Evolutionary conservation across 2,329 filamentous ascomycete species (phyloP).

Genomic region (Waltergamsia citrina): DNA sequence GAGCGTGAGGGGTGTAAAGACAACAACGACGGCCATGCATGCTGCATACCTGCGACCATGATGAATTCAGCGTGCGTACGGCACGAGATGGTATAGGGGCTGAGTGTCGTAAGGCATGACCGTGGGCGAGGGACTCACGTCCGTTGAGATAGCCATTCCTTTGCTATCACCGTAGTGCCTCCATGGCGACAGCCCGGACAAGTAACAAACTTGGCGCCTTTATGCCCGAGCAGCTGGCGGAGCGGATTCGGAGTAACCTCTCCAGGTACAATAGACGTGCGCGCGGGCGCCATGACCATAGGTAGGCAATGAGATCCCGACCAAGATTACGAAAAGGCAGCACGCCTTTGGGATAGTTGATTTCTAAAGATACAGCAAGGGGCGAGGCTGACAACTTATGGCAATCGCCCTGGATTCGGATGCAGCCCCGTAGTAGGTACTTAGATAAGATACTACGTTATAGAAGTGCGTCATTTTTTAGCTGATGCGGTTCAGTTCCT

Average conservation of each 20-base stretch:
- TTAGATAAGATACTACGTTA: too few species aligned
- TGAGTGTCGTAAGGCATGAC: background rate
- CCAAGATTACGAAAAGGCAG: background rate
- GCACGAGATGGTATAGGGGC: background rate
- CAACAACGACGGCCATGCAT: slow-evolving; percentile 5
- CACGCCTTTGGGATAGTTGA: background rate
- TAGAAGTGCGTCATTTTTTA: too few species aligned
- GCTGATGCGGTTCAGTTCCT: too few species aligned
- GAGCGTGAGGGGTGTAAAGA: slow-evolving; percentile 6
- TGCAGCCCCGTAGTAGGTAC: too few species aligned
- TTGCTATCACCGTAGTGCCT: slow-evolving; percentile 6
- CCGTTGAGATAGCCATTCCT: slow-evolving; percentile 5
- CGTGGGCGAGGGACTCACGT: slow-evolving; percentile 3
- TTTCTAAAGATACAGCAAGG: background rate
- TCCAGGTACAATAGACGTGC: background rate
- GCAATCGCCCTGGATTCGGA: background rate
- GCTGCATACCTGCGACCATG: slow-evolving; percentile 5
- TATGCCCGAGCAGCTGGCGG: slow-evolving; percentile 4
- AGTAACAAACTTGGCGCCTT: slow-evolving; percentile 6
- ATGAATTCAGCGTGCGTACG: background rate
- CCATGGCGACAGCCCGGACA: slow-evolving; percentile 7
- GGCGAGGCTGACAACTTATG: background rate
- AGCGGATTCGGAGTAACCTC: background rate
- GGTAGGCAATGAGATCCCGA: background rate
- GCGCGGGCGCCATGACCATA: slow-evolving; percentile 1